Evolutionary conservation across 805 yeast species (phyloP).

Genomic region (Kazachstania psychrophila): DNA sequence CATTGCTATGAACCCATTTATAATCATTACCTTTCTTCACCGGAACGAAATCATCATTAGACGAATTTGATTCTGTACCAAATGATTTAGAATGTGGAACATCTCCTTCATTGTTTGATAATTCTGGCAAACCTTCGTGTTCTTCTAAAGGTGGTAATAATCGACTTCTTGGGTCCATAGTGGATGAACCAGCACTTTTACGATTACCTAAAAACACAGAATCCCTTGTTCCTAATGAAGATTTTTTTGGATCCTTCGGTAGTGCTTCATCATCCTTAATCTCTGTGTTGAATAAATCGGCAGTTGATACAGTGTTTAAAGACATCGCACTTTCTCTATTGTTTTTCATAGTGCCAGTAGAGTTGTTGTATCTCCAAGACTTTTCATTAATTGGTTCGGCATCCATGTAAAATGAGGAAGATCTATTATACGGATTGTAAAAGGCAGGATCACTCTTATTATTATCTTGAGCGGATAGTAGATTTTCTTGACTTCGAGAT

Average conservation of each 20-base stretch:
- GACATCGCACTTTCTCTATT: constrained; percentile 59
- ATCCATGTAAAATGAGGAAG: constrained; percentile 29
- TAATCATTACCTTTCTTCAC: constrained; percentile 27
- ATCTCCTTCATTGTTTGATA: no score
- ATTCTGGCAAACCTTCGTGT: constrained; percentile 1
- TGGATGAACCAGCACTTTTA: neutral
- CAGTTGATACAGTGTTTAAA: constrained; percentile 76
- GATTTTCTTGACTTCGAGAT: constrained; percentile 34
- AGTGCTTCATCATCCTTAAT: constrained; percentile 52
- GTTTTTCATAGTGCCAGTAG: constrained; percentile 18
- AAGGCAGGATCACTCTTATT: constrained; percentile 16
- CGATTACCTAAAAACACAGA: constrained; percentile 30
- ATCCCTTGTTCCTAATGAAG: constrained; percentile 34
- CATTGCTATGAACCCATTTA: constrained; percentile 24
- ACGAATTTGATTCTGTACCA: constrained; percentile 15
- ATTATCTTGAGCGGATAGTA: constrained; percentile 17
- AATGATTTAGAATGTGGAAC: constrained; percentile 3
- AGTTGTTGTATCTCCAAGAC: constrained; percentile 50
- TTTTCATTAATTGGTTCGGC: constrained; percentile 32
- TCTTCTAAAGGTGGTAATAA: constrained; percentile 11
- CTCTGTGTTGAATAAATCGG: constrained; percentile 69
- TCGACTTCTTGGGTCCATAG: neutral
- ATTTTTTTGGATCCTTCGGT: constrained; percentile 36
- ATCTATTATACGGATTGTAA: constrained; percentile 23
- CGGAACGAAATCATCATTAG: constrained; percentile 28